Percentiles rank a stretch among this genome's conserved stretches.
Conservation (phyloP, 805 yeast genomes). For the Metschnikowia anglica region DNA sequence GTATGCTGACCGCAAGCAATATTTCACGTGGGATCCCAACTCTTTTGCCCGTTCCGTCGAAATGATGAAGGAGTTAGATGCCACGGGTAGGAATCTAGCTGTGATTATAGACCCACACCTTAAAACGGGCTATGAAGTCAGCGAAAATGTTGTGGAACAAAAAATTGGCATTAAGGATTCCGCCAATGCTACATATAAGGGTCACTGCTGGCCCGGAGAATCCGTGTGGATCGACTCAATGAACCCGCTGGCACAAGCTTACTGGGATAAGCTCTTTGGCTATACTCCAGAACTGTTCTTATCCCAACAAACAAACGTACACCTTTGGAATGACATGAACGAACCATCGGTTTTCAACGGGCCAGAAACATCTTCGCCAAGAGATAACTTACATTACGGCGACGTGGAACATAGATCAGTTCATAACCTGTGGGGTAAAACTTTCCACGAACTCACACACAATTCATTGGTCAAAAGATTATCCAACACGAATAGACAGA, state of each 20-base stretch:
- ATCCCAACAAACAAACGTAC: slow-evolving; percentile 60
- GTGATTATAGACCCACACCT: slow-evolving; percentile 91
- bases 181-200: slow-evolving; percentile 56
- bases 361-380: slow-evolving; percentile 89
- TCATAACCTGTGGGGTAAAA: slow-evolving; percentile 81
- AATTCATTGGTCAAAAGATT: slow-evolving; percentile 58
- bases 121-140: slow-evolving; percentile 66
- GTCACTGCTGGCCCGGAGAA: slow-evolving; percentile 98
- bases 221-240: slow-evolving; percentile 91
- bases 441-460: slow-evolving; percentile 78
- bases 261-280: slow-evolving; percentile 59
- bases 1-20: slow-evolving; percentile 81
- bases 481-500: slow-evolving; percentile 41
- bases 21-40: slow-evolving; percentile 84
- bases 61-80: slow-evolving; percentile 64
- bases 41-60: slow-evolving; percentile 71
- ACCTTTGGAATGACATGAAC: slow-evolving; percentile 97
- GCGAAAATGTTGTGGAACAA: slow-evolving; percentile 47
- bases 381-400: slow-evolving; percentile 74
- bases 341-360: slow-evolving; percentile 96
- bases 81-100: slow-evolving; percentile 77
- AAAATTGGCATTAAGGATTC: slow-evolving; percentile 48
- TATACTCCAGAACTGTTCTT: slow-evolving; percentile 36
- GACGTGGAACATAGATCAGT: slow-evolving; percentile 88
- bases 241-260: slow-evolving; percentile 55